Conservation (phyloP, 106 monocot genomes). For the Acanthochlamys bracteata region DNA sequence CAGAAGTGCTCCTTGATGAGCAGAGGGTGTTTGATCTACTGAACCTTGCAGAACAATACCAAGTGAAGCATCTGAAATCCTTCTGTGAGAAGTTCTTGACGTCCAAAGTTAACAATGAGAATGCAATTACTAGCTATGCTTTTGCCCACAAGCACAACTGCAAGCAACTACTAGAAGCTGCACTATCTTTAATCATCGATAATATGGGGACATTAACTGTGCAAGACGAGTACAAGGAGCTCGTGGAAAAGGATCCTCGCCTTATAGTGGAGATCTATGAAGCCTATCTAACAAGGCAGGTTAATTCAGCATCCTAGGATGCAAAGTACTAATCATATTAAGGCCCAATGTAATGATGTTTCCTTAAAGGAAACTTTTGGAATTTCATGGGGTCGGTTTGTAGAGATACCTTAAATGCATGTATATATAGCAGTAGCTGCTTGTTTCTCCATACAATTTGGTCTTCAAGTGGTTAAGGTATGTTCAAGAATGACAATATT, state of each 20-base stretch:
- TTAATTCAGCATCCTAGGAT: slow-evolving; percentile 28
- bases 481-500: too few species aligned
- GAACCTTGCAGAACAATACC: slow-evolving; percentile 81
- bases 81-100: slow-evolving; percentile 89
- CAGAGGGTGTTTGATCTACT: slow-evolving; percentile 67
- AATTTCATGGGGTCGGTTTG: too few species aligned
- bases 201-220: slow-evolving; percentile 59
- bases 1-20: slow-evolving; percentile 79
- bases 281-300: slow-evolving; percentile 48
- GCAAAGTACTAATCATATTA: too few species aligned
- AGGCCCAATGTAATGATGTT: too few species aligned
- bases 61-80: slow-evolving; percentile 81
- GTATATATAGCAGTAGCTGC: too few species aligned
- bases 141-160: slow-evolving; percentile 77
- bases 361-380: slow-evolving; percentile 36
- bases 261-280: slow-evolving; percentile 74
- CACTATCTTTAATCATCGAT: slow-evolving; percentile 62
- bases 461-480: too few species aligned
- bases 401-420: too few species aligned
- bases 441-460: too few species aligned
- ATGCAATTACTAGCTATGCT: slow-evolving; percentile 52
- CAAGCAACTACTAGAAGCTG: slow-evolving; percentile 50
- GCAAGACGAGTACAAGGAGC: slow-evolving; percentile 56
- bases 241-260: slow-evolving; percentile 75
- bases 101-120: slow-evolving; percentile 79